Percentiles rank a stretch among this genome's conserved stretches.
Conservation (phyloP, 2,329 filamentous ascomycete genomes). For the Aspergillus nomiae region DNA sequence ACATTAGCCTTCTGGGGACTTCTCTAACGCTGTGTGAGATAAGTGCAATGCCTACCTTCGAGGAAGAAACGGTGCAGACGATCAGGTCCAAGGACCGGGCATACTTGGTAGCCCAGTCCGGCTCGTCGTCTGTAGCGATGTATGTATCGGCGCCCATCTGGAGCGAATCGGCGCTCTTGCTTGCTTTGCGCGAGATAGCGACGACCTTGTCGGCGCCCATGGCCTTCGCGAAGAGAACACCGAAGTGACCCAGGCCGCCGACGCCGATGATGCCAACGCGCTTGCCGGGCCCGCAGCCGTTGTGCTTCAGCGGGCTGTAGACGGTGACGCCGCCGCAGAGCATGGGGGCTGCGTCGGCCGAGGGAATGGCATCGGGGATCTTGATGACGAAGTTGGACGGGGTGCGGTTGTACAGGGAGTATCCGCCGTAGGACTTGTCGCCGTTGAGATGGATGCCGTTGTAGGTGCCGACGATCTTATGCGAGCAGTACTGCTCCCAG, state of each 20-base stretch:
- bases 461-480: constrained; percentile 35
- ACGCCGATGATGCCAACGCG: constrained; percentile 72
- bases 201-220: constrained; percentile 67
- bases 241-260: constrained; percentile 75
- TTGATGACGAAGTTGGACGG: constrained; percentile 61
- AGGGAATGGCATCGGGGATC: constrained; percentile 56
- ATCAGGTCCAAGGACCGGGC: constrained; percentile 57
- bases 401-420: constrained; percentile 58
- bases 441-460: constrained; percentile 50
- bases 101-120: constrained; percentile 55
- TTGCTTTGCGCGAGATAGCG: constrained; percentile 55
- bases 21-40: neutral
- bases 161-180: constrained; percentile 55
- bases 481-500: constrained; percentile 38
- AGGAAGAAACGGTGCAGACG: constrained; percentile 57
- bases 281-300: constrained; percentile 71
- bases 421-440: constrained; percentile 67
- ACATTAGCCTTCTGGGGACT: neutral
- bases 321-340: constrained; percentile 78
- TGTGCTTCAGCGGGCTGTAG: constrained; percentile 68
- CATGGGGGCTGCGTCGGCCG: constrained; percentile 66
- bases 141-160: constrained; percentile 59
- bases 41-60: constrained; percentile 40
- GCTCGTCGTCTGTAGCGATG: constrained; percentile 59
- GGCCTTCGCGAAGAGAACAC: constrained; percentile 69